Base-by-base conservation (phyloP, 768 basidiomycete genomes). In the Boletus pseudopeckii region DNA sequence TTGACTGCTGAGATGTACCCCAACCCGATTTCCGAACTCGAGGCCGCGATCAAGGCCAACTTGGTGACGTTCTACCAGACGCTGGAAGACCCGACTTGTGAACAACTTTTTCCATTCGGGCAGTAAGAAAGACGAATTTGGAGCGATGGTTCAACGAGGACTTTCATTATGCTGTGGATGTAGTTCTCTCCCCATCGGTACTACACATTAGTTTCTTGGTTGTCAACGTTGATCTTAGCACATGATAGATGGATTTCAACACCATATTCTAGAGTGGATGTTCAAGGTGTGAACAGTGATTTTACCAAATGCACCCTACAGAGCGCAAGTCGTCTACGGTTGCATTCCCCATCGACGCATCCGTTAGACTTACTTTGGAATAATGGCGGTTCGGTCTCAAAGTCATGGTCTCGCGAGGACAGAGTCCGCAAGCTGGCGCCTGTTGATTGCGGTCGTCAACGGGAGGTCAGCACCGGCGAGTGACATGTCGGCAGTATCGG, bases 1-100 rank as follows among this genome's bases (percentile, higher is more conserved):
- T 40, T 64, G 52, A 62, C 57, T 0, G 58, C 52, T 1, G 28
- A 41, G 43, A 32, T 63, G 52, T 64, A 66, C 43, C 61, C 64
- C 2, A 24, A 66, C 9, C 64, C 64, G 22, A 55, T 50, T 4
- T 13, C 55, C 8, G 55, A 64, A 7, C 64, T 64, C 26, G 40
- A 47, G 43, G 11, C 54, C 0, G 64, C 64, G 38, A 66, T 64
- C 61, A 63, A 54, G 47, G 58, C 44, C 30, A 67, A 58, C 22
- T 26, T 64, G 47, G 37, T 34, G 24, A 61, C 59, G 18, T 54
- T 66, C 13, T 58, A 59, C 45, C 7, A 56, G 40, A 37, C 46
- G 17, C 10, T 64, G 38, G 7, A 17, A 15, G 39, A 61, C 5
- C 30, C 58, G 10, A 38, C 5, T 7, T 65, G 65, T 37, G 5